Base-by-base conservation (phyloP, 352 stramenopile genomes). In the Pythium rishiriense region DNA sequence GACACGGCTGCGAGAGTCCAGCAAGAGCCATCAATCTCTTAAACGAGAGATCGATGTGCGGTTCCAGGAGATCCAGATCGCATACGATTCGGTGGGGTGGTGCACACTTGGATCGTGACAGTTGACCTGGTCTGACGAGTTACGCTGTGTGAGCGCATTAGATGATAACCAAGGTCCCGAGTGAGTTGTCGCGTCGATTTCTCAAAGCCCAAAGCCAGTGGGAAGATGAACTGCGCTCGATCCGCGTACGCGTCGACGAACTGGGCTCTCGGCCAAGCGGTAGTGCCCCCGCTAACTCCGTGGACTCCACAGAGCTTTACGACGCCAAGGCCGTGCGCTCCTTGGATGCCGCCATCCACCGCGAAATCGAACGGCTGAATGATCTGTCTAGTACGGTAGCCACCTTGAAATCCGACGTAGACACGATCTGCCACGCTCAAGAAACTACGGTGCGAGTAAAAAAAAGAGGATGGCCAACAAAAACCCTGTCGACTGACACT, bases 151-250 rank as follows among this genome's bases (percentile, higher is more conserved):
- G 31, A 11, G 6, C 6, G 31, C 31, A 2, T 60, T 57, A 88
- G 79, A 75, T 88, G 73, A 48, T 68, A 12, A 81, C 73, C 2
- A 81, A 79, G 47, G 67, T 84, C 11, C 77, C 77, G 0, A 85
- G 79, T 19, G 79, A 88, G 43, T 50, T 88, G 8, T 78, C 79
- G 0, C 83, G 76, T 37, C 76, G 79, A 6, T 37, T 87, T 11
- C 62, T 82, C 17, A 66, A 78, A 17, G 77, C 76, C 5, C 77
- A 88, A 39, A 59, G 22, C n/a, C 51, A 69, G 24, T 87, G 75
- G 77, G 56, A 74, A 37, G 50, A 63, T 1, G 75, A 88, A 35
- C 25, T 88, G 1, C 60, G 73, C 15, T 45, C 62, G 39, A 54
- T 88, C 2, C 77, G 72, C 31, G 35, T 65, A 0, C 66, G 64